phyloP scores from a whole-genome alignment of 306 rosid genomes.

The Vicia sativa region DNA sequence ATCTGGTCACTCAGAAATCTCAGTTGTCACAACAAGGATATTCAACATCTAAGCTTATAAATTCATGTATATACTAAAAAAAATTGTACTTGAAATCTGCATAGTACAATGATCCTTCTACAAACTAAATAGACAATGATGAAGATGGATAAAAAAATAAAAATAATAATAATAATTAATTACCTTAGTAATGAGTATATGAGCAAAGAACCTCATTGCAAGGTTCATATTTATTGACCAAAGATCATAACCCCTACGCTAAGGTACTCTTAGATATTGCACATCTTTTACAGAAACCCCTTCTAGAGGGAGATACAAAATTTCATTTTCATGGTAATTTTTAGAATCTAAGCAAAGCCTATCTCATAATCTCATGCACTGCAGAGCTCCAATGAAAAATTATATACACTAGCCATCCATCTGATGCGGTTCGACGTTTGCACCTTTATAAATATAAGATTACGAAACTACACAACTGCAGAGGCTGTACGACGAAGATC shows the following conservation, averaged over 20 bases:
- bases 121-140: conserved; percentile 46
- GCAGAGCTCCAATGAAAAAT: conserved; percentile 43
- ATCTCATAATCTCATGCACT: conserved; percentile 34
- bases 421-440: conserved; percentile 17
- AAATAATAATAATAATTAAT: conserved; percentile 34
- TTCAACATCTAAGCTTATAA: conserved; percentile 33
- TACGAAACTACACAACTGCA: conserved; percentile 61
- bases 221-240: conserved; percentile 50
- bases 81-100: conserved; percentile 56
- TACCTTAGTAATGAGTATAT: conserved; percentile 48
- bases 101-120: conserved; percentile 50
- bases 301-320: conserved; percentile 40
- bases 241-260: conserved; percentile 36
- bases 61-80: conserved; percentile 59
- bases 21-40: too few species aligned
- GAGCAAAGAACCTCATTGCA: conserved; percentile 49
- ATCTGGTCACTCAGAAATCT: too few species aligned
- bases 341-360: conserved; percentile 20
- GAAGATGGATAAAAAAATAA: conserved; percentile 24
- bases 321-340: conserved; percentile 42
- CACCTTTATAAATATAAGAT: conserved; percentile 31
- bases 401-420: conserved; percentile 57
- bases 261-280: conserved; percentile 34
- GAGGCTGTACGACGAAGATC: conserved; percentile 88
- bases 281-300: conserved; percentile 44